Conservation (phyloP, 140 eudicot species). For the Ambrosia hybrid region DNA sequence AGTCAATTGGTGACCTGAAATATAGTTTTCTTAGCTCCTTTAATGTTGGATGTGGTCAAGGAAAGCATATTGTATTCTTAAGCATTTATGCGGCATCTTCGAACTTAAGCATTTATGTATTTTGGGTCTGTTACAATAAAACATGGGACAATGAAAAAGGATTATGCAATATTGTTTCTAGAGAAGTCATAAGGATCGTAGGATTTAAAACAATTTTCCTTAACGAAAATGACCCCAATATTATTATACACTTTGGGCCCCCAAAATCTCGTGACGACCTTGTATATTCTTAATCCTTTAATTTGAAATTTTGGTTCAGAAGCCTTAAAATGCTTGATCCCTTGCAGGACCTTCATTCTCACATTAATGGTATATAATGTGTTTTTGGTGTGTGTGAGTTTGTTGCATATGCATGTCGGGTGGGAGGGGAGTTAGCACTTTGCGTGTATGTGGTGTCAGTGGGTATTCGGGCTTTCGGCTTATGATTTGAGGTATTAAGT, state of each 20-base stretch:
- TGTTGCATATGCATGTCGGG: no score
- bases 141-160: conserved; percentile 14
- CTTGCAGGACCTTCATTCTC: conserved; percentile 82
- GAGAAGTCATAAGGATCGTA: no score
- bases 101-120: background rate
- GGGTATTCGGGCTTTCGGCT: no score
- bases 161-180: conserved; percentile 18
- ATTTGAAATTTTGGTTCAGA: background rate
- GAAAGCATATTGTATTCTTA: background rate
- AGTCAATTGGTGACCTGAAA: background rate
- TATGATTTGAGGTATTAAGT: no score
- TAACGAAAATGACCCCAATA: conserved; percentile 8
- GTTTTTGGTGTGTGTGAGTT: no score
- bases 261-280: no score
- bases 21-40: background rate
- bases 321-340: conserved; percentile 8
- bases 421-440: no score
- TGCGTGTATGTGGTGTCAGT: no score
- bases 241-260: no score
- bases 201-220: background rate
- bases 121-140: background rate
- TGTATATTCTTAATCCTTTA: no score
- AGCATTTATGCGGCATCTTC: background rate
- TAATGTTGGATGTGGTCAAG: background rate
- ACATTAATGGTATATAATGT: no score